phyloP scores from a whole-genome alignment of 1,284 basidiomycete genomes.

The Heterobasidion annosum region DNA sequence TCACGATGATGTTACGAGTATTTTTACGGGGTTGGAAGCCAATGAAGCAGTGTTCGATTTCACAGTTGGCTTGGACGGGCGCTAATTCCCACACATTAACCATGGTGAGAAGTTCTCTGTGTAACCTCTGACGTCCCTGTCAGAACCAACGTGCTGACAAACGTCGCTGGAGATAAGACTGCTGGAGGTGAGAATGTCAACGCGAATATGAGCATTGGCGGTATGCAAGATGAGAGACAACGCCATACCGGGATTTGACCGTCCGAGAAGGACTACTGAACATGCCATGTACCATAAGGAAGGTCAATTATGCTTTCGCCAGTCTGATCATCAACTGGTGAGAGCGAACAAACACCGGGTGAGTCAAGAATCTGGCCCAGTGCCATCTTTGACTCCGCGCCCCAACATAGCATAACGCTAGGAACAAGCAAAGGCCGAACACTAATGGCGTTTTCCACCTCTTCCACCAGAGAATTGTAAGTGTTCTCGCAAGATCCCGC shows the following conservation, averaged over 20 bases:
- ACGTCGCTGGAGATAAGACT: background rate
- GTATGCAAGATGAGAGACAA: too few species aligned
- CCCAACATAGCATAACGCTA: slow-evolving; percentile 8
- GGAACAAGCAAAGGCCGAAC: slow-evolving; percentile 18
- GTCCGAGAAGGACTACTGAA: background rate
- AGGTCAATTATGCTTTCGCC: too few species aligned
- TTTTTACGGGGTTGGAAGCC: background rate
- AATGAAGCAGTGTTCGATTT: background rate
- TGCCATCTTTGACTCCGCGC: slow-evolving; percentile 7
- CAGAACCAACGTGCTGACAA: background rate
- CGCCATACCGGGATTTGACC: background rate
- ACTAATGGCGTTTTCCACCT: slow-evolving; percentile 37
- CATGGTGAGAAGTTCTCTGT: background rate
- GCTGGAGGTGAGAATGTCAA: background rate
- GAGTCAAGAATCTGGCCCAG: too few species aligned
- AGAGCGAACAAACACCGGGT: too few species aligned
- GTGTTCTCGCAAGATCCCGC: slow-evolving; percentile 60
- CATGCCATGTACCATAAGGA: too few species aligned
- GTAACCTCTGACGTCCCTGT: background rate
- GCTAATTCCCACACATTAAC: background rate
- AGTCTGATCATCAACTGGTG: too few species aligned
- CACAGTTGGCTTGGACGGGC: background rate
- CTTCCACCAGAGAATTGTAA: slow-evolving; percentile 57
- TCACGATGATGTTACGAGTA: background rate
- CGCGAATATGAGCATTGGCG: background rate